Base-by-base conservation (phyloP, 1,139 yeast species). In the Kluyveromyces marxianus region DNA sequence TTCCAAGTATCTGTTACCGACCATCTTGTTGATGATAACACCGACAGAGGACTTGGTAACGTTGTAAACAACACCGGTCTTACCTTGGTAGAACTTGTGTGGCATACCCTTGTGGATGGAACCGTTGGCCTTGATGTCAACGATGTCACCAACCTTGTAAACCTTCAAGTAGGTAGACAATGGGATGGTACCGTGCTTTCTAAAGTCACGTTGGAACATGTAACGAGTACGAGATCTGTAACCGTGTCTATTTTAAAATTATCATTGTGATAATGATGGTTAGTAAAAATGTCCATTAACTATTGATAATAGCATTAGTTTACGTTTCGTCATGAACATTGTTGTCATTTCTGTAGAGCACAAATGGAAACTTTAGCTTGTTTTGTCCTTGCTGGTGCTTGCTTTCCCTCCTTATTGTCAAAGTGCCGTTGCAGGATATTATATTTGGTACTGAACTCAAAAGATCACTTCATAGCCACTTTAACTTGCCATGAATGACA, bases 191-290 rank as follows among this genome's bases (percentile, higher is more conserved):
- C 97, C 98, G 77, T 90, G 95, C 81, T 88, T 89, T 83, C 86
- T 88, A 88, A 84, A 90, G 83, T 90, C 97, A 79, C 97, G 94
- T 77, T 89, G 88, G 94, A 92, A 92, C 79, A 95, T 94, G 92
- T 92, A 92, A 80, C 98, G 95, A 79, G 97, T 92, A 82, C 97
- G 95, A 69, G 97, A 88, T 90, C 97, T 89, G 84, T 87, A 89
- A 84, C 98, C 98, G 81, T 88, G 97, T 77, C 94, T 84, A 67
- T 55, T 56, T 4, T 25, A 21, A 36, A 21, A 26, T 36, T 36
- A 36, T 25, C 25, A 25, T 36, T 4, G 2, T 25, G n/a, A 4
- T 25, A 36, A 36, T 36, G 25, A 21, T 41, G 32, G 55, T 54
- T 52, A 53, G 58, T 53, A 53, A 45, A 33, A 34, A n/a, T 7